Evolutionary conservation across 768 basidiomycete genomes (phyloP).

Genomic region (Omphalotus guepiniiformis): DNA sequence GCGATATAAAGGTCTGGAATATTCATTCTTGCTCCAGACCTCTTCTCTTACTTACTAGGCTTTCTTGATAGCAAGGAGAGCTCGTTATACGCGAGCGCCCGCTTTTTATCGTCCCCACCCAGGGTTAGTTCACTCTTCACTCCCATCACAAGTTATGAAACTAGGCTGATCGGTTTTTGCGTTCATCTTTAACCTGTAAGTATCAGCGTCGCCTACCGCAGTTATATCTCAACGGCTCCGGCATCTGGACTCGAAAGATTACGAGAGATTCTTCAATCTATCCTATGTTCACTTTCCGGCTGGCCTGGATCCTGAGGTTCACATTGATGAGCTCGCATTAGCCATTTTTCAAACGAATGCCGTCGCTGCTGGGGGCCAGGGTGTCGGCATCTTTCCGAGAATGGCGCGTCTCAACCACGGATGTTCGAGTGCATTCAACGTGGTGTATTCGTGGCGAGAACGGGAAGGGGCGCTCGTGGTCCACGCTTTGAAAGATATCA

Average conservation of each 20-base stretch:
- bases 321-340: conserved; percentile 45
- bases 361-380: conserved; percentile 43
- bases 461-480: conserved; percentile 46
- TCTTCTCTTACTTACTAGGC: conserved; percentile 1
- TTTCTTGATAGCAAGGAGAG: conserved; percentile 49
- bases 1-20: conserved; percentile 43
- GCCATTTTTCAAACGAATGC: conserved; percentile 69
- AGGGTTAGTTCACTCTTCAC: conserved; percentile 32
- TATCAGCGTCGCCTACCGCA: conserved; percentile 39
- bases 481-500: conserved; percentile 52
- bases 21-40: background rate
- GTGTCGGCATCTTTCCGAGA: conserved; percentile 62
- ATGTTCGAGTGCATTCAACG: conserved; percentile 64
- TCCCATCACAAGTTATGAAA: too few relatives aligned
- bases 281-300: conserved; percentile 53
- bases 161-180: background rate
- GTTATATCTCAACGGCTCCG: conserved; percentile 36
- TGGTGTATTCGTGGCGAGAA: conserved; percentile 58
- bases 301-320: conserved; percentile 30
- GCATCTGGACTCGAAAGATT: conserved; percentile 27
- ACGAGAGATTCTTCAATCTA: conserved; percentile 45
- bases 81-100: conserved; percentile 52
- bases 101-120: conserved; percentile 45
- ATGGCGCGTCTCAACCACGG: conserved; percentile 69
- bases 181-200: conserved; percentile 21